phyloP scores from a whole-genome alignment of 805 yeast genomes.

The Ogataea trehaloabstinens region DNA sequence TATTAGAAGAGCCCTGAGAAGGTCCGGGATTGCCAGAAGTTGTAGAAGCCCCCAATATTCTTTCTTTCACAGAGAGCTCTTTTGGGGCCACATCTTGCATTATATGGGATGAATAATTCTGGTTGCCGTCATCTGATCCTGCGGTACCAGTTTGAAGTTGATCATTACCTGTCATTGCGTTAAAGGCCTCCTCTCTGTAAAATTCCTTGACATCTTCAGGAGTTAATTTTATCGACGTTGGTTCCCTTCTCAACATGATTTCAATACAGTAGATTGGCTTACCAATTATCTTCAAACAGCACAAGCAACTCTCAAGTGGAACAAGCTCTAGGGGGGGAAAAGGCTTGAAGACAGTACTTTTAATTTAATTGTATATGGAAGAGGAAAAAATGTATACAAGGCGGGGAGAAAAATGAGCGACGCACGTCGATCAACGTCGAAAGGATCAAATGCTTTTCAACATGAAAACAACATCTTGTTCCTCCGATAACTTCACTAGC shows the following conservation, averaged over 20 bases:
- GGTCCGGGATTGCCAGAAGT: slow-evolving; percentile 2
- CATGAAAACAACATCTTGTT: not conserved
- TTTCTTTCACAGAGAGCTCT: slow-evolving; percentile 16
- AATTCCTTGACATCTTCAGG: slow-evolving; percentile 60
- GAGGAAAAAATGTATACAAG: no score
- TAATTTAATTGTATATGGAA: no score
- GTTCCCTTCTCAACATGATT: slow-evolving; percentile 66
- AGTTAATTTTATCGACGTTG: slow-evolving; percentile 62
- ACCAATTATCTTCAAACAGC: not conserved
- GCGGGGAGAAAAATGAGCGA: no score
- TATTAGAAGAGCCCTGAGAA: slow-evolving; percentile 5
- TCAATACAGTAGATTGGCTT: not conserved
- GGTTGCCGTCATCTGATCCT: slow-evolving; percentile 9
- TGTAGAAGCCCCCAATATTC: slow-evolving; percentile 17
- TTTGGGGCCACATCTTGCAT: slow-evolving; percentile 3
- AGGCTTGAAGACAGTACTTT: no score
- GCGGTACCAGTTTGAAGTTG: slow-evolving; percentile 1
- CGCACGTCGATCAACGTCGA: no score
- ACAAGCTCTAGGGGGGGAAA: no score
- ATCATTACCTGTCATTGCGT: slow-evolving; percentile 15
- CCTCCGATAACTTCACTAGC: not conserved
- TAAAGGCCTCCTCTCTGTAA: slow-evolving; percentile 27
- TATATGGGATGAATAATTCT: slow-evolving; percentile 9
- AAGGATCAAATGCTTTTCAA: no score
- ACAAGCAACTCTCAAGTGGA: no score